Percentiles rank a stretch among this genome's conserved stretches.
These are phyloP conservation scores for Aspergillus floridensis DNA, from an alignment of 2,329 filamentous ascomycete genomes.

Conservation along the genomic window DNA sequence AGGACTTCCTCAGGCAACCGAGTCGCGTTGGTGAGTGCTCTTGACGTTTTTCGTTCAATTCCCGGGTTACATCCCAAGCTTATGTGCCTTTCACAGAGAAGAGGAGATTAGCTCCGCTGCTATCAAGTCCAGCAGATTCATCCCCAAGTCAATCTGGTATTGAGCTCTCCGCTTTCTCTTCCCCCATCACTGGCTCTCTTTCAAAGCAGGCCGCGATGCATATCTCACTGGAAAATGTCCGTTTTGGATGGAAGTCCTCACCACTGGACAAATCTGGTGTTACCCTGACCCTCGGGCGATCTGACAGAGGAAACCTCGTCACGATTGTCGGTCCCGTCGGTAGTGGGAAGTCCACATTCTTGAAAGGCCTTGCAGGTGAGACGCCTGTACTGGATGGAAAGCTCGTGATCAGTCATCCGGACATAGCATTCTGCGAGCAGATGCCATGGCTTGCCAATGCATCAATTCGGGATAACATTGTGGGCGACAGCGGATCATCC, in stretches of 20 bases:
- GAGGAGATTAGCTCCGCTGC: not conserved
- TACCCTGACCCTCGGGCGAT: not conserved
- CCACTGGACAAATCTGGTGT: not conserved
- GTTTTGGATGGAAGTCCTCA: constrained; percentile 10
- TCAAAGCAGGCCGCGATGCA: not conserved
- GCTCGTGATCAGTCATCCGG: constrained; percentile 13
- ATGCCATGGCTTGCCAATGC: constrained; percentile 28
- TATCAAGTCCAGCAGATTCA: not conserved
- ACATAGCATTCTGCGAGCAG: constrained; percentile 29
- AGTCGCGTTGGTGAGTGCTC: constrained; percentile 14
- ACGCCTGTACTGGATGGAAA: constrained; percentile 17
- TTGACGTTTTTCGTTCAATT: not conserved
- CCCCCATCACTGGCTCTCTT: not conserved
- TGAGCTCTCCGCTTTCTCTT: not conserved
- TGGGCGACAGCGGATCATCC: constrained; percentile 17
- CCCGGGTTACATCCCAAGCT: not conserved
- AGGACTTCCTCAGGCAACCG: constrained; percentile 22
- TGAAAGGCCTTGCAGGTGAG: constrained; percentile 35
- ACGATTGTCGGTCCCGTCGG: constrained; percentile 47
- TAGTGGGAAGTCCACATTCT: constrained; percentile 49
- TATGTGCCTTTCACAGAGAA: constrained; percentile 12
- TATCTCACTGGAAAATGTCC: constrained; percentile 11
- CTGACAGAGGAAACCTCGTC: constrained; percentile 33
- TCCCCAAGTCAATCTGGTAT: not conserved
- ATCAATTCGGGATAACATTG: constrained; percentile 31